Conservation (phyloP, 1,284 basidiomycete species). For the Psilocybe mexicana region DNA sequence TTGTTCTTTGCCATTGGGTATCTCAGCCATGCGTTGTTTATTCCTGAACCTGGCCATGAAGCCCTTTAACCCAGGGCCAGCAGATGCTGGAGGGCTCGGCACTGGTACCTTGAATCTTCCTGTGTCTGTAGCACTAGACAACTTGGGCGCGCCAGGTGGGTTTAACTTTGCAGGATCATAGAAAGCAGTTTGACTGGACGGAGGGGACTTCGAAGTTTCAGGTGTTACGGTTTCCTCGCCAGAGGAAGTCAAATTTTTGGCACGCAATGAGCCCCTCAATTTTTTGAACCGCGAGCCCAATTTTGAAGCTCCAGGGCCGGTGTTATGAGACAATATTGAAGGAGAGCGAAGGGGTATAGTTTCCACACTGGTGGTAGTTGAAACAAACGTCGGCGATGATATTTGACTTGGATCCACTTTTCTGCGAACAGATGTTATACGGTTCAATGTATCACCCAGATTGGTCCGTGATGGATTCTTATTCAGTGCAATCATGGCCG, state of each 20-base stretch:
- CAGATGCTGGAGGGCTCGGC: slow-evolving; percentile 64
- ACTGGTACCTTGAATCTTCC: slow-evolving; percentile 51
- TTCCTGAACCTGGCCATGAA: slow-evolving; percentile 77
- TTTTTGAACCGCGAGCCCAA: slow-evolving; percentile 70
- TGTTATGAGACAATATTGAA: slow-evolving; percentile 34
- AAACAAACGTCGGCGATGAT: slow-evolving; percentile 70
- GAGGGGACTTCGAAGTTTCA: slow-evolving; percentile 35
- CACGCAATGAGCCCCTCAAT: slow-evolving; percentile 65
- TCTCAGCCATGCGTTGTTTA: slow-evolving; percentile 53
- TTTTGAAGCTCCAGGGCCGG: slow-evolving; percentile 39
- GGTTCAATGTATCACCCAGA: slow-evolving; percentile 40
- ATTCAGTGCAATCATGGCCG: slow-evolving; percentile 67
- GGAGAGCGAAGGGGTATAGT: slow-evolving; percentile 64
- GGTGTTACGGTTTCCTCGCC: slow-evolving; percentile 53
- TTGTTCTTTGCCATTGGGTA: slow-evolving; percentile 26
- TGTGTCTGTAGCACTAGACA: slow-evolving; percentile 51
- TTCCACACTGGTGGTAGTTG: slow-evolving; percentile 74
- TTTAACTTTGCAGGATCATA: slow-evolving; percentile 43
- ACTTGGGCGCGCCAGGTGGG: slow-evolving; percentile 33
- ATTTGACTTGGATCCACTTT: slow-evolving; percentile 72
- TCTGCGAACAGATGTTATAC: slow-evolving; percentile 50
- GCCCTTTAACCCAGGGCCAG: slow-evolving; percentile 70
- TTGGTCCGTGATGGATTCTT: slow-evolving; percentile 57
- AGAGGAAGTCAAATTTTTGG: slow-evolving; percentile 50
- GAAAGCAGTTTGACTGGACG: slow-evolving; percentile 35